phyloP scores from a whole-genome alignment of 495 filamentous ascomycete species.

The Neurospora sp. region DNA sequence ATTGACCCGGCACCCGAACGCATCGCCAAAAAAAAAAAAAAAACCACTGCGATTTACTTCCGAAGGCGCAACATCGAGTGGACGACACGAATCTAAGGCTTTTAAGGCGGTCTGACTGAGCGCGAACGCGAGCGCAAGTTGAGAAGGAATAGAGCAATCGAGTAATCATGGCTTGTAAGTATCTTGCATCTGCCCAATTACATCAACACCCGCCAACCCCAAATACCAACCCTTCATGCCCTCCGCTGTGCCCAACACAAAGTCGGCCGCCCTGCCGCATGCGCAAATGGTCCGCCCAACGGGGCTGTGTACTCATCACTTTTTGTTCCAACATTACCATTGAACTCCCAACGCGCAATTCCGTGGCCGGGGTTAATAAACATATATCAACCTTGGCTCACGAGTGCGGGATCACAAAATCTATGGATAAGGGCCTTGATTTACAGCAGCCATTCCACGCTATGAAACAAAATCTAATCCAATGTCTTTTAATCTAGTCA shows the following conservation, averaged over 20 bases:
- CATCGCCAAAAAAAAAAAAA: not conserved
- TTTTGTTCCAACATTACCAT: not conserved
- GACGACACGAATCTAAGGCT: not conserved
- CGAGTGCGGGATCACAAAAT: not conserved
- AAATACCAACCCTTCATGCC: not conserved
- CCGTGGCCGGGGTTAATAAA: not conserved
- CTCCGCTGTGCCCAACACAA: not conserved
- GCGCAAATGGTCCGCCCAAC: not conserved
- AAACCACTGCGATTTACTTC: not conserved
- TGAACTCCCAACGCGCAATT: not conserved
- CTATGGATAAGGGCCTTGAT: not conserved
- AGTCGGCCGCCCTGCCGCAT: not conserved
- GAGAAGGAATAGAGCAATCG: not conserved
- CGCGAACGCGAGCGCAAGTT: not conserved
- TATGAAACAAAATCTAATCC: constrained; percentile 15
- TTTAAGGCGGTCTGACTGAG: not conserved
- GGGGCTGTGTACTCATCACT: not conserved
- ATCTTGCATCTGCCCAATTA: not conserved
- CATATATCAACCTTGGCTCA: not conserved
- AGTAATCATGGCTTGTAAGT: not conserved
- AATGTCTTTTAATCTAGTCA: constrained; percentile 21
- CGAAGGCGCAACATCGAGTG: not conserved
- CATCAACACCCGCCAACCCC: not conserved
- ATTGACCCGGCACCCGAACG: not conserved
- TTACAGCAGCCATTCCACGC: not conserved